Evolutionary conservation across 345 rosid species (phyloP), one percentile per base, ranked within the genome.

Genomic region (Eutrema yunnanense): DNA sequence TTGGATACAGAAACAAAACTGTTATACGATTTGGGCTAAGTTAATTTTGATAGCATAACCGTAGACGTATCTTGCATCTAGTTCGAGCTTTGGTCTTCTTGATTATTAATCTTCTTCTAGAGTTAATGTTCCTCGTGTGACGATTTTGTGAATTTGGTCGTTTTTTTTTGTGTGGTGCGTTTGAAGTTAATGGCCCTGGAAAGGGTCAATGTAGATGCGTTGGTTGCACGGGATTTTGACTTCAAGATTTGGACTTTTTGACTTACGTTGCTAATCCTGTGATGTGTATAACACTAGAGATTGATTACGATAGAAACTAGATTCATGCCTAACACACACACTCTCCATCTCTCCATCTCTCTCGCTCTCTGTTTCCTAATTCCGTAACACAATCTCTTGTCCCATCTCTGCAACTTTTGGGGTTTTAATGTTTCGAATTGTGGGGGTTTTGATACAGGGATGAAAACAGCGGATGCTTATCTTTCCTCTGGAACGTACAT

Each of bases 381-480:
- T 41, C 36, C 16, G 6, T 43, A 13, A 14, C 37, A 58, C 37
- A 44, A 27, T 47, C 74, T 70, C 48, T 40, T 46, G 44, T 46
- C 9, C 51, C 2, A 44, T 44, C 48, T 38, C 71, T 65, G 9
- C 19, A 37, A 65, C 34, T 48, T 22, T 34, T 27, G 34, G 34
- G 10, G 19, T 50, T 68, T 50, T 13, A 37, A 10, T 36, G 55
- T 36, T 48, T 46, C 6, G 14, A 26, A 57, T 22, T 43, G 47
- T 54, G 41, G 29, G 16, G 16, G 12, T 64, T 38, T 14, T 2
- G 8, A 51, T 32, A 76, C 90, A 90, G 96, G 79, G 73, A 67
- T 47, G 77, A 48, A 62, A 64, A 69, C 6, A 71, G 52, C 0
- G 85, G 89, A 53, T 90, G 96, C 87, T 88, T 87, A 72, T 50